phyloP scores from a whole-genome alignment of 768 basidiomycete genomes.

The Auriscalpium vulgare region DNA sequence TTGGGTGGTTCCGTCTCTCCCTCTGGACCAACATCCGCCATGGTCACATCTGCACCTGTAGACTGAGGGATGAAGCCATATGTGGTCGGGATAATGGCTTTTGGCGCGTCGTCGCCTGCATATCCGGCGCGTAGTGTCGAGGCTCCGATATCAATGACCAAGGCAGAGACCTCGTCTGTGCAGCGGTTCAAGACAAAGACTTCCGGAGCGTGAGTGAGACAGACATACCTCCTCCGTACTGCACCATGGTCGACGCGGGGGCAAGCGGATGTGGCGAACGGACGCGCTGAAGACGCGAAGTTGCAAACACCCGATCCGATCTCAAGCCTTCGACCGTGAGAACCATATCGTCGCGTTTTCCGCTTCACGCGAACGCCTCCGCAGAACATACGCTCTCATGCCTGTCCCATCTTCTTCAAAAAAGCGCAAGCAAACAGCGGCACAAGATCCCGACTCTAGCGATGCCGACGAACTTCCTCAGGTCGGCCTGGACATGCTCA shows the following conservation, averaged over 20 bases:
- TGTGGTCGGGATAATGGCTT: conserved; percentile 81
- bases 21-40: conserved; percentile 40
- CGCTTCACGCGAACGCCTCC: neutral
- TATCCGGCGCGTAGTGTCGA: conserved; percentile 90
- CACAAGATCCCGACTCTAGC: conserved; percentile 27
- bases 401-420: conserved; percentile 15
- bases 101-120: conserved; percentile 94
- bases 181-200: neutral
- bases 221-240: conserved; percentile 76
- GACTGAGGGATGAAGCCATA: conserved; percentile 63
- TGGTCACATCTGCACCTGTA: conserved; percentile 44
- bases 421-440: conserved; percentile 52
- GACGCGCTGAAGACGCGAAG: neutral
- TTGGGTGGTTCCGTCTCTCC: conserved; percentile 30
- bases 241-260: conserved; percentile 49
- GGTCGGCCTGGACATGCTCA: conserved; percentile 60
- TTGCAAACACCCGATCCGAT: conserved; percentile 20
- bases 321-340: conserved; percentile 14
- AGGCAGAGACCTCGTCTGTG: conserved; percentile 91
- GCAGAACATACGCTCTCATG: neutral
- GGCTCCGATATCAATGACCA: conserved; percentile 91
- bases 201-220: neutral
- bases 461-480: conserved; percentile 27
- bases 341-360: neutral
- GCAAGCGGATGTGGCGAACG: neutral